Evolutionary conservation across 352 stramenopile species (phyloP), one percentile per base, ranked within the genome.

Genomic region (Pythium myriotylum): DNA sequence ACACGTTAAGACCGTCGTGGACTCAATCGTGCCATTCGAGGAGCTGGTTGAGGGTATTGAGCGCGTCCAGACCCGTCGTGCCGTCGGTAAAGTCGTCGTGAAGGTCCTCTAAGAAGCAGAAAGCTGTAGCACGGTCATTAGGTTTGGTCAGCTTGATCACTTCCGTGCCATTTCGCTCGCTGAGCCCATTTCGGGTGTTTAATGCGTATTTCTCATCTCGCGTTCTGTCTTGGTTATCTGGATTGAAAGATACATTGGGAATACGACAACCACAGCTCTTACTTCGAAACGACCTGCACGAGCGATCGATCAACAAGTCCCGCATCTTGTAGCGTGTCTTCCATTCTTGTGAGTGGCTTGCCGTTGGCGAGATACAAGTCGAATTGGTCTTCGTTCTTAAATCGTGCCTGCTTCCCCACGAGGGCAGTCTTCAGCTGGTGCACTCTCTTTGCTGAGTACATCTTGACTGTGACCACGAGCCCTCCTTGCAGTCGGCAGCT

Each of bases 401-500:
- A 89, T 7, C 77, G 77, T 32, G 65, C 75, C 52, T 84, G 75
- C 58, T 60, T 65, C 19, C 72, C 72, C 35, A 68, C 39, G 22
- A 90, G 67, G 16, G 62, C 59, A 0, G 62, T 48, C 62, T 90
- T 90, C 60, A 90, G 78, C 32, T 85, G 72, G 19, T 75, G 67
- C n/a, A 88, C 27, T 27, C 68, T 73, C 48, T 78, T 77, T 19
- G 65, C 60, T 1, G 76, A 71, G 52, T 81, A 84, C 16, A 85
- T 56, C 20, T 58, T 66, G 0, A 73, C 50, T 1, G 67, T 68
- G 20, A 87, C 55, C 23, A 90, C 67, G 56, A 84, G 68, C 0
- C 81, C 82, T 5, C 80, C 82, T 5, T 74, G 79, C 24, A 89
- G 65, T 0, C 77, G 79, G 27, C 75, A 89, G 60, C 74, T 83